These are phyloP conservation scores for Macroventuria anomochaeta DNA, from an alignment of 2,329 filamentous ascomycete genomes.

Conservation along the genomic window DNA sequence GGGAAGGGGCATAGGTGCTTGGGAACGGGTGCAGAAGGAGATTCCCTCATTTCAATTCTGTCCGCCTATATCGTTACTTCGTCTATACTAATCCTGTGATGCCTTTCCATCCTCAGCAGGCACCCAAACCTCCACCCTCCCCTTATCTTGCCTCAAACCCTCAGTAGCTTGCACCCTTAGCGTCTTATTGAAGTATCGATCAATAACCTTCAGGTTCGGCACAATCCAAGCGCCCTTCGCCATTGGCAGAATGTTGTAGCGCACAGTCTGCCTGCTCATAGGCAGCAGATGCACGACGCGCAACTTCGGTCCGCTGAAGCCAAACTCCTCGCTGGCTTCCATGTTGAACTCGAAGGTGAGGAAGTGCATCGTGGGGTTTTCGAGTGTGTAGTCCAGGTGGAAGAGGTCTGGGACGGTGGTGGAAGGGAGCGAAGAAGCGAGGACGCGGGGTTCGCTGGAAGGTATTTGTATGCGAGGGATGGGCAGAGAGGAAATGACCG, in stretches of 20 bases:
- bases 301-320: slow-evolving; percentile 87
- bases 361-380: slow-evolving; percentile 94
- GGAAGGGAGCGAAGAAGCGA: slow-evolving; percentile 58
- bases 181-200: slow-evolving; percentile 93
- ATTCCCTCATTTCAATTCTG: no score
- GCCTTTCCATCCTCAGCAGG: slow-evolving; percentile 25
- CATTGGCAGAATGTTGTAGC: slow-evolving; percentile 76
- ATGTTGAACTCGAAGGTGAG: slow-evolving; percentile 90
- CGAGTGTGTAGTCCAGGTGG: slow-evolving; percentile 71
- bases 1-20: no score
- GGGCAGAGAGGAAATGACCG: slow-evolving; percentile 64
- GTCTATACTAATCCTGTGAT: background rate
- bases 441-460: slow-evolving; percentile 83
- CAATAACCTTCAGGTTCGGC: slow-evolving; percentile 78
- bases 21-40: no score
- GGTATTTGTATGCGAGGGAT: slow-evolving; percentile 83
- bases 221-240: slow-evolving; percentile 69
- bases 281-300: slow-evolving; percentile 82
- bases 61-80: background rate
- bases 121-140: slow-evolving; percentile 54
- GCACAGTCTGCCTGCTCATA: slow-evolving; percentile 74
- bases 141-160: slow-evolving; percentile 65
- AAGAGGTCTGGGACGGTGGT: slow-evolving; percentile 30
- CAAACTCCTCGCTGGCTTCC: slow-evolving; percentile 92
- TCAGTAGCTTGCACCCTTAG: slow-evolving; percentile 80